Base-by-base conservation (phyloP, 192 early-diverging fungal species). In the Mortierella hygrophila region DNA sequence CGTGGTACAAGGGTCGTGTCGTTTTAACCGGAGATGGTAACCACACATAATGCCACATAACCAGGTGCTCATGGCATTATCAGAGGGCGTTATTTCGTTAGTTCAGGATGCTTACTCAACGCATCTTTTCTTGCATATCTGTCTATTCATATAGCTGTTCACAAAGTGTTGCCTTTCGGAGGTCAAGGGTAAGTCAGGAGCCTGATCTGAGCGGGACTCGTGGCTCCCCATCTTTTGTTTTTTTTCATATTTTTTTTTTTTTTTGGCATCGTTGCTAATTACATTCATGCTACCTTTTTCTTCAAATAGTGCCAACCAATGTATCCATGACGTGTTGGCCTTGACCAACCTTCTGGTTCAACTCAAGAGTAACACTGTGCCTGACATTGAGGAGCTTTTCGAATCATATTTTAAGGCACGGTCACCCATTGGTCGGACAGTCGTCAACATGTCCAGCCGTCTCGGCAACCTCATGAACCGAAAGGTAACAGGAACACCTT, bases 21-120 rank as follows among this genome's bases (percentile, higher is more conserved):
- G 76, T 75, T 32, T 40, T 84, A 44, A 46, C 63, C 20, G 82
- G 82, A 57, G 82, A 84, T 75, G 76, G 82, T 84, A 79, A 79
- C 3, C 38, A 29, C 55, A 20, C 10, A 23, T 11, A 16, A 7
- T 2, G n/a, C 52, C 1, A 49, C 52, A 13, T 2, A 73, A 9
- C 44, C 16, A 73, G 21, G 73, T 55, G 32, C 13, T 23, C 11
- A 15, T 65, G n/a, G 3, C 60, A 65, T 29, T 29, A 65, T 15
- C 60, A 3, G 0, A 32, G 6, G 11, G 60, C 11, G 60, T 13
- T 29, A 10, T 65, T 65, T 70, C 15, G 23, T 20, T 20, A 23
- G n/a, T 8, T 35, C 16, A 11, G 7, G 10, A 42, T 2, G 18
- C 35, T 20, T 41, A 70, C 35, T 13, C 23, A 42, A 70, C 23